Evolutionary conservation across 371 early-diverging fungal genomes (phyloP).

Genomic region (Sporodiniella umbellata): DNA sequence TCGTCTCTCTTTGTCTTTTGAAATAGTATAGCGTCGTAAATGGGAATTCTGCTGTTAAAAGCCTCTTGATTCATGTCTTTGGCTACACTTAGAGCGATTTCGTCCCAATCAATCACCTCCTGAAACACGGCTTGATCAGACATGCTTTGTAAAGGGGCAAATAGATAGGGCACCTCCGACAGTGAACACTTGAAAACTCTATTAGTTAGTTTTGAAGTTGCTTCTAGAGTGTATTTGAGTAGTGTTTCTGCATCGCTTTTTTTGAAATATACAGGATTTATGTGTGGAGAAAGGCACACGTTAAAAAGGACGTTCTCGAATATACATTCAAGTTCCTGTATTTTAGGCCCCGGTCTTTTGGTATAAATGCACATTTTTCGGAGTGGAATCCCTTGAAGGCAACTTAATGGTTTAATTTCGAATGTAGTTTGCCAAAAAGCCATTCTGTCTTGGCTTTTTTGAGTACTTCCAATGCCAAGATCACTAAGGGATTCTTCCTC

Average conservation of each 20-base stretch:
- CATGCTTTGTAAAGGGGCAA: conserved; percentile 28
- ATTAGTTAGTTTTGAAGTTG: conserved; percentile 7
- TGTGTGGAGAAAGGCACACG: not conserved
- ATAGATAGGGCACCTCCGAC: conserved; percentile 44
- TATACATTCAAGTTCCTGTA: not conserved
- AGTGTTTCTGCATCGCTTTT: not conserved
- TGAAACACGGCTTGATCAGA: not conserved
- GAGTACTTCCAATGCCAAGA: not conserved
- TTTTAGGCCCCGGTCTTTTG: not conserved
- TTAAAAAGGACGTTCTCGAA: not conserved
- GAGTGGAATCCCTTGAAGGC: not conserved
- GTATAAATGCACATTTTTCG: conserved; percentile 2
- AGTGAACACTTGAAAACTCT: conserved; percentile 44
- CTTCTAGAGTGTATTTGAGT: not conserved
- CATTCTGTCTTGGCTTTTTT: not conserved
- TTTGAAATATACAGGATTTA: not conserved
- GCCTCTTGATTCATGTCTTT: no score
- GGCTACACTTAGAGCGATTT: conserved; percentile 22
- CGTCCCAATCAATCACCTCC: conserved; percentile 56
- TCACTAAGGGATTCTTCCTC: not conserved
- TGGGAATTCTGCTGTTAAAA: no score
- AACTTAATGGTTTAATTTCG: not conserved
- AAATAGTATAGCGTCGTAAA: no score
- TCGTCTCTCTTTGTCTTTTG: no score
- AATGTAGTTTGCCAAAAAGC: not conserved